Evolutionary conservation across 192 early-diverging fungal genomes (phyloP), one percentile per base, ranked within the genome.

Genomic region (Martensiomyces pterosporus): DNA sequence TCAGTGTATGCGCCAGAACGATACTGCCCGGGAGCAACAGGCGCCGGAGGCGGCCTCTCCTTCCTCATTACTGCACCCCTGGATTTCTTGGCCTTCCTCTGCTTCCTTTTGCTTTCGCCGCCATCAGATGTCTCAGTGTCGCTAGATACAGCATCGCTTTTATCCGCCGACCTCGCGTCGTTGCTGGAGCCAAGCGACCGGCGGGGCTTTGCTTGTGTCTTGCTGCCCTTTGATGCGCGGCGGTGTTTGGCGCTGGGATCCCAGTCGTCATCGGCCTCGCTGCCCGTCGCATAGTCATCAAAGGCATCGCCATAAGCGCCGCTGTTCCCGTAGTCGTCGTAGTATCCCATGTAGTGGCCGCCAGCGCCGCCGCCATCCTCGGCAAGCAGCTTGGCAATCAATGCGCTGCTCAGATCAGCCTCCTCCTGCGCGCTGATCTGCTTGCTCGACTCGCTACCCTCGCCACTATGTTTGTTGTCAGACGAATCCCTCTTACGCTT

Each of bases 361-460:
- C 80, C 76, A 10, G 44, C 50, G 9, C 52, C 73, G 45, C 73
- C 78, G 14, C 55, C 47, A 43, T 90, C 86, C 52, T 90, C 76
- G 13, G 86, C 85, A 17, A 90, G 57, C 54, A 90, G 56, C 54
- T 87, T 79, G 36, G 86, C 86, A 58, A 90, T 90, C n/a, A 83
- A 63, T 3, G 86, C 88, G 27, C 81, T 82, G 59, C 85, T 87
- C 77, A 88, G 78, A 45, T 80, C 85, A 45, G 87, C 88, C 57
- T 90, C 88, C 57, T 90, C 79, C 43, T 85, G 81, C 17, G 84
- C 78, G 6, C 84, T 81, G 36, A 75, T 75, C 48, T 62, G 39
- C 34, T 9, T 47, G 13, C 39, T n/a, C n/a, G n/a, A n/a, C n/a
- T n/a, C n/a, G n/a, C n/a, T n/a, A n/a, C n/a, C n/a, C n/a, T n/a